These are phyloP conservation scores for Macaranga tanarius DNA, from an alignment of 441 rosid species.

Conservation along the genomic window DNA sequence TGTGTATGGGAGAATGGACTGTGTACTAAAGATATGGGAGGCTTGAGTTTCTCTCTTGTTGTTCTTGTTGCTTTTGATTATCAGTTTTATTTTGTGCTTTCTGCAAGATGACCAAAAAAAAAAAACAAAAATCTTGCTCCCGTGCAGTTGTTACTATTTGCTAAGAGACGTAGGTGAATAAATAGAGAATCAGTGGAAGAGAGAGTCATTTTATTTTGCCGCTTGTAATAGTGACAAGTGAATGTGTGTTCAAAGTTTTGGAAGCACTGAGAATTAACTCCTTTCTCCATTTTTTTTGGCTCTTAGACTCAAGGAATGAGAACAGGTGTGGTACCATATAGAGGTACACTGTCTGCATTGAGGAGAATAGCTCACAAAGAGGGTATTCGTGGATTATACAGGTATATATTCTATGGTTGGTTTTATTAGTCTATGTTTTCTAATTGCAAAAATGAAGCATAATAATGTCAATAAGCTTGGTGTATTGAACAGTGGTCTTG, in stretches of 20 bases:
- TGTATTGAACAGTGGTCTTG: conserved; percentile 62
- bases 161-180: neutral
- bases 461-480: conserved; percentile 19
- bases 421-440: neutral
- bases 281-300: conserved; percentile 7
- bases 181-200: neutral
- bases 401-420: conserved; percentile 39
- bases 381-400: conserved; percentile 85
- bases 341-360: conserved; percentile 72
- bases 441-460: conserved; percentile 1
- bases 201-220: neutral
- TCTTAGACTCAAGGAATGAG: conserved; percentile 85
- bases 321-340: conserved; percentile 72
- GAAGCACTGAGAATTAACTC: conserved; percentile 12
- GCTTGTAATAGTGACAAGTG: neutral
- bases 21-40: neutral
- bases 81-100: neutral
- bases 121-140: no score
- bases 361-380: conserved; percentile 77
- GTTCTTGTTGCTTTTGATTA: neutral
- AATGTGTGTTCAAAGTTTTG: conserved; percentile 9
- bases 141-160: neutral
- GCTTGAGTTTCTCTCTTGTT: neutral
- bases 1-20: neutral
- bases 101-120: conserved; percentile 1